Percentiles rank a stretch among this genome's conserved stretches.
These are phyloP conservation scores for Penicillium robsamsonii DNA, from an alignment of 495 filamentous ascomycete species.

Conservation along the genomic window DNA sequence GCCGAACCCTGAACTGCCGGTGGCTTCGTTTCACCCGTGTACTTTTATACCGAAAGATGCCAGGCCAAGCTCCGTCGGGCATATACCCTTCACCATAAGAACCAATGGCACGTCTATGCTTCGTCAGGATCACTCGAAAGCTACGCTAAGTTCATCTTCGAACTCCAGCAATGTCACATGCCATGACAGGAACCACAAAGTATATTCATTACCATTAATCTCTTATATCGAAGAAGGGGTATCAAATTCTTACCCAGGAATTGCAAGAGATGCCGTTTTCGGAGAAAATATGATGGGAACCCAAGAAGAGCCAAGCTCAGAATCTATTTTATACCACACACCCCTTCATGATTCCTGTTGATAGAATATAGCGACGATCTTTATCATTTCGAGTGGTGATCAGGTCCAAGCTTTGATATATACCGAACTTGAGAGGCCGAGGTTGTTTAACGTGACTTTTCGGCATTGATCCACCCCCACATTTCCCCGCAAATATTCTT, in stretches of 20 bases:
- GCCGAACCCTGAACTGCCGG: slow-evolving; percentile 8
- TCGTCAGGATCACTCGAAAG: too few relatives aligned
- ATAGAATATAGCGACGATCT: background rate
- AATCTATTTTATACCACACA: too few relatives aligned
- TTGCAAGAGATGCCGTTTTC: too few relatives aligned
- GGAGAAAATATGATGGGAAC: too few relatives aligned
- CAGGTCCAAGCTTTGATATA: background rate
- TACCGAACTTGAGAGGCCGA: background rate
- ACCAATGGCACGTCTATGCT: background rate
- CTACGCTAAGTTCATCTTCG: too few relatives aligned
- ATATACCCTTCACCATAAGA: background rate
- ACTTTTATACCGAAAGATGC: background rate
- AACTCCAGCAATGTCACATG: too few relatives aligned
- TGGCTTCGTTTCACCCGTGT: background rate
- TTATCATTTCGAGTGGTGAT: background rate
- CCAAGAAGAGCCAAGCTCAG: too few relatives aligned
- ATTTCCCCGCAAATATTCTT: background rate
- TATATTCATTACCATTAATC: too few relatives aligned
- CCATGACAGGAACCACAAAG: too few relatives aligned
- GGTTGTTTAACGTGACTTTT: background rate
- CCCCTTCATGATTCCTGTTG: background rate
- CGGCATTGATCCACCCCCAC: background rate
- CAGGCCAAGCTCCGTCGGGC: background rate
- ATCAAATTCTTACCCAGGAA: too few relatives aligned
- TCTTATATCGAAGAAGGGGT: too few relatives aligned